Conservation (phyloP, 495 filamentous ascomycete species). For the Penicillium tannophilum region DNA sequence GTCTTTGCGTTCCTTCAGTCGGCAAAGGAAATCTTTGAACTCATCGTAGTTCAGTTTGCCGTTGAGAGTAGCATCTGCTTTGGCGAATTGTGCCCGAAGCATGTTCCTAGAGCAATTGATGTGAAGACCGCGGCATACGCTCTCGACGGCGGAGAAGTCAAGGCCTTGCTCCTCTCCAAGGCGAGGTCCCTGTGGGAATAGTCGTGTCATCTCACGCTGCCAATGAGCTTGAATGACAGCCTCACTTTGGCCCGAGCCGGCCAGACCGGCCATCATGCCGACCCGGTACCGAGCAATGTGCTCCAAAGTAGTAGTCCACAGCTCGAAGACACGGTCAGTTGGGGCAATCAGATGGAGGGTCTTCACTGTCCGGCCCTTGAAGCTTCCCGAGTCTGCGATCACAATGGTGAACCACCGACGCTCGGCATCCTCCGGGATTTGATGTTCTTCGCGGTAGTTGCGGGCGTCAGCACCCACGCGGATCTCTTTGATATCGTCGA, state of each 20-base stretch:
- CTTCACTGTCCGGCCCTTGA: slow-evolving; percentile 68
- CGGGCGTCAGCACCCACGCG: slow-evolving; percentile 81
- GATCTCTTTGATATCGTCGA: slow-evolving; percentile 93
- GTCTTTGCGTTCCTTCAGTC: slow-evolving; percentile 83
- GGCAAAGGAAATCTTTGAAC: slow-evolving; percentile 78
- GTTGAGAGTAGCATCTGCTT: slow-evolving; percentile 63
- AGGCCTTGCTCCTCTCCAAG: slow-evolving; percentile 66
- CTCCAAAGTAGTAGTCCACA: slow-evolving; percentile 83
- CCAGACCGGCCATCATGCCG: slow-evolving; percentile 84
- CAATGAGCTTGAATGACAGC: slow-evolving; percentile 79
- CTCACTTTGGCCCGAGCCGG: slow-evolving; percentile 72
- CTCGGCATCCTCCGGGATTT: slow-evolving; percentile 62
- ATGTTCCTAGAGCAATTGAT: slow-evolving; percentile 81
- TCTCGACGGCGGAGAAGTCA: slow-evolving; percentile 73
- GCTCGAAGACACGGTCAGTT: slow-evolving; percentile 63
- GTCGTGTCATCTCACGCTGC: slow-evolving; percentile 79
- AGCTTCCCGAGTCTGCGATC: slow-evolving; percentile 68
- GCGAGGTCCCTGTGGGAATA: slow-evolving; percentile 57
- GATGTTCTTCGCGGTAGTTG: slow-evolving; percentile 85
- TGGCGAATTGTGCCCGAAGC: slow-evolving; percentile 72
- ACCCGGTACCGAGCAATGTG: slow-evolving; percentile 78
- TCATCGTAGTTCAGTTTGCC: slow-evolving; percentile 71
- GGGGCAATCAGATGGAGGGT: slow-evolving; percentile 83
- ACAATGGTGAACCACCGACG: slow-evolving; percentile 85
- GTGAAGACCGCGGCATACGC: slow-evolving; percentile 81